phyloP scores from a whole-genome alignment of 192 early-diverging fungal genomes.

The Podila minutissima region DNA sequence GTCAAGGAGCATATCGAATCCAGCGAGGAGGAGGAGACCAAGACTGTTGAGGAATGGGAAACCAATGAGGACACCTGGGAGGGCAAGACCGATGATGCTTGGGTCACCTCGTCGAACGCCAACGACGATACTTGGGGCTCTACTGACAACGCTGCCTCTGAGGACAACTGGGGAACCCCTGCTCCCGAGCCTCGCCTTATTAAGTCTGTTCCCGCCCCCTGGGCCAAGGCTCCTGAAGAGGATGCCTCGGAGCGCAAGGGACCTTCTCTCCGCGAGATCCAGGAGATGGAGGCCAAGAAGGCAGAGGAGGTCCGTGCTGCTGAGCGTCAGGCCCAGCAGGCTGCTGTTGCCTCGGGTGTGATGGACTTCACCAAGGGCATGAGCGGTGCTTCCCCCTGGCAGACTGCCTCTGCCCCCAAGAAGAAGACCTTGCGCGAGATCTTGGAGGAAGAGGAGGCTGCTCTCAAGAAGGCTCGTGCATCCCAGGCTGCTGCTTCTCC shows the following conservation, averaged over 20 bases:
- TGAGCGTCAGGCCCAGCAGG: constrained; percentile 46
- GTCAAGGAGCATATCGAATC: background rate
- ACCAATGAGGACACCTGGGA: background rate
- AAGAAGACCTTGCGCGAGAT: constrained; percentile 65
- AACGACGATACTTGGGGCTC: background rate
- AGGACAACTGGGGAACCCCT: background rate
- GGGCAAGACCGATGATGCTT: background rate
- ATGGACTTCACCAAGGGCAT: constrained; percentile 25
- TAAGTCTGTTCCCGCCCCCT: constrained; percentile 45
- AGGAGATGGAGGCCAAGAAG: constrained; percentile 68
- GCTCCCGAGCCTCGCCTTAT: constrained; percentile 4
- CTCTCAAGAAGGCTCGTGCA: constrained; percentile 50
- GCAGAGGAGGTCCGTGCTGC: constrained; percentile 37
- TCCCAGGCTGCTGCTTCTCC: constrained; percentile 37
- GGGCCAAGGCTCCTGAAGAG: constrained; percentile 46
- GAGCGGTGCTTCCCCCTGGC: constrained; percentile 39
- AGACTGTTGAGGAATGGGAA: background rate
- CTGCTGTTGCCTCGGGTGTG: constrained; percentile 19
- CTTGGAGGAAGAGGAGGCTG: constrained; percentile 60
- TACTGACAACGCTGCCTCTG: background rate
- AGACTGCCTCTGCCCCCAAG: constrained; percentile 38
- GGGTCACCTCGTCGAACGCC: background rate
- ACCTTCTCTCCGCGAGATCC: constrained; percentile 68
- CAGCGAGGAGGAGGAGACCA: background rate
- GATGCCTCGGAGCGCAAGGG: constrained; percentile 41